Conservation (phyloP, 495 filamentous ascomycete genomes). For the Choiromyces venosus region DNA sequence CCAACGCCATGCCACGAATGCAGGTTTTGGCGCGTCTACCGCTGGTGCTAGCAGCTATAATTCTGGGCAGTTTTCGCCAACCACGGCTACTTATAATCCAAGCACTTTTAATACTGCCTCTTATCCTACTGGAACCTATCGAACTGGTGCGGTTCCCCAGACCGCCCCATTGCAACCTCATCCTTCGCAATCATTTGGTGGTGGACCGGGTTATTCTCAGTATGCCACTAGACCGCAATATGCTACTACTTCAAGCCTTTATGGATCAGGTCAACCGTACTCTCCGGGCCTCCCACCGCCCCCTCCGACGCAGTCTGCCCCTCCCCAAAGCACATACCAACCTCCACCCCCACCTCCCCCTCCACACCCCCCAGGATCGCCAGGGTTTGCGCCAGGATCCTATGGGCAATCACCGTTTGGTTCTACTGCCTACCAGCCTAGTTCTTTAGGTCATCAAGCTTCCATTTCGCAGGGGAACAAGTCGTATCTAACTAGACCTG, state of each 20-base stretch:
- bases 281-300: conserved; percentile 39
- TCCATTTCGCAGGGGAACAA: conserved; percentile 16
- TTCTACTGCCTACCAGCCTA: conserved; percentile 21
- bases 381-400: conserved; percentile 27
- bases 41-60: conserved; percentile 15
- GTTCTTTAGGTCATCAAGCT: not conserved
- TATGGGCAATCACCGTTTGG: conserved; percentile 26
- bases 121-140: conserved; percentile 34
- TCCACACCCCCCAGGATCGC: conserved; percentile 39
- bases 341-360: conserved; percentile 38
- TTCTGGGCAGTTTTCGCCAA: conserved; percentile 35
- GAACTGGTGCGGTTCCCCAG: conserved; percentile 16
- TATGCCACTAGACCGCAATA: conserved; percentile 36
- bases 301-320: conserved; percentile 30
- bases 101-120: conserved; percentile 37
- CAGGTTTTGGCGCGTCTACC: conserved; percentile 32
- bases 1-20: conserved; percentile 39
- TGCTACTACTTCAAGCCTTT: conserved; percentile 30
- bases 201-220: conserved; percentile 28
- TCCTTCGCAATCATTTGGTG: conserved; percentile 14
- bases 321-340: conserved; percentile 37
- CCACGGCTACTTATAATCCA: conserved; percentile 38
- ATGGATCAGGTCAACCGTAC: conserved; percentile 30
- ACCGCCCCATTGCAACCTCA: conserved; percentile 20
- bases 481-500: conserved; percentile 27